Conservation (phyloP, 1,284 basidiomycete species). For the Melanopsichium pennsylvanicum region DNA sequence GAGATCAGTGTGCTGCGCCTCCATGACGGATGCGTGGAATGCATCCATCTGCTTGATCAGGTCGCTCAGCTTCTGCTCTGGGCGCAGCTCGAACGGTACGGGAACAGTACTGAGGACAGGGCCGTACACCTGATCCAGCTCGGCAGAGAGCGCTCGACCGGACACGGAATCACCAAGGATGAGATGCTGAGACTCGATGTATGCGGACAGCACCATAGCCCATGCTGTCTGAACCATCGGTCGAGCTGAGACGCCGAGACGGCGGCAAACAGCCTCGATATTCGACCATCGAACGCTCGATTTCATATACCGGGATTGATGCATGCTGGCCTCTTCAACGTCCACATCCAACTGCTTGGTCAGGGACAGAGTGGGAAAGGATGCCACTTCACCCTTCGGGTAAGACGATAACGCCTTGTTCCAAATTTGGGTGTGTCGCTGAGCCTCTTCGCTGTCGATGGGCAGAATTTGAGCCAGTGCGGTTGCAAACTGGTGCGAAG, state of each 20-base stretch:
- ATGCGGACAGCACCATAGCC: slow-evolving; percentile 59
- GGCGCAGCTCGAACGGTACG: slow-evolving; percentile 45
- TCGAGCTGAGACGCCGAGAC: slow-evolving; percentile 59
- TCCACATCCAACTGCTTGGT: slow-evolving; percentile 1
- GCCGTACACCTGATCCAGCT: slow-evolving; percentile 50
- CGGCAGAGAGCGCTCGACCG: slow-evolving; percentile 39
- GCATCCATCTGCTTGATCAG: slow-evolving; percentile 39
- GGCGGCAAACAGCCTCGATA: slow-evolving; percentile 41
- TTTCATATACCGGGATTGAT: slow-evolving; percentile 19
- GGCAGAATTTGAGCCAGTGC: slow-evolving; percentile 52
- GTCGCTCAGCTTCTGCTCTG: slow-evolving; percentile 17
- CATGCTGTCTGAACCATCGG: slow-evolving; percentile 64
- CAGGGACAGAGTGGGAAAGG: slow-evolving; percentile 37
- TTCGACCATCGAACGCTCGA: slow-evolving; percentile 30
- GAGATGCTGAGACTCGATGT: slow-evolving; percentile 54
- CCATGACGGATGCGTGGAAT: slow-evolving; percentile 45
- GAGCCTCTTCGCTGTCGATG: slow-evolving; percentile 24
- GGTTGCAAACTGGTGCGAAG: slow-evolving; percentile 23
- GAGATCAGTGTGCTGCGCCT: slow-evolving; percentile 44
- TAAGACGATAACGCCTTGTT: slow-evolving; percentile 25
- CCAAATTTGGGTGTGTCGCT: slow-evolving; percentile 26
- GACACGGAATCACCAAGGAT: slow-evolving; percentile 63
- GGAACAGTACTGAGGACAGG: slow-evolving; percentile 62
- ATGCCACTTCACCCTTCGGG: slow-evolving; percentile 19
- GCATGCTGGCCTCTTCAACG: slow-evolving; percentile 11